Conservation (phyloP, 768 basidiomycete genomes). For the Boletus bicolor region DNA sequence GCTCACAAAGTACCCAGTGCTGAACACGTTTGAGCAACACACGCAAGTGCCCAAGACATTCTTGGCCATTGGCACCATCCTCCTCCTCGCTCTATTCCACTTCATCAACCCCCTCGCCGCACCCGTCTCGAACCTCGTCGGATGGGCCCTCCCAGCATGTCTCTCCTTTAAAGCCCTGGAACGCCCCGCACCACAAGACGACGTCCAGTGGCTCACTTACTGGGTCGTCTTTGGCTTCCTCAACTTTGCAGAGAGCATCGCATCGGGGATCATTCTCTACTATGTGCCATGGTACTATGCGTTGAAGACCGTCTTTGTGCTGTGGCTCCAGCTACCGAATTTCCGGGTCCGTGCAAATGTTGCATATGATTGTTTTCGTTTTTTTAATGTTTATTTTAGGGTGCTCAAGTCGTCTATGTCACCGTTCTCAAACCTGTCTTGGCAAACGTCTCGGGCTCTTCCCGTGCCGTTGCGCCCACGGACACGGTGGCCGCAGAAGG, state of each 20-base stretch:
- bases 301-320: constrained; percentile 85
- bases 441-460: constrained; percentile 51
- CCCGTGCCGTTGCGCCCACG: constrained; percentile 41
- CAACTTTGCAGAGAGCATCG: constrained; percentile 89
- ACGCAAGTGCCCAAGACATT: constrained; percentile 94
- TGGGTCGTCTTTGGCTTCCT: constrained; percentile 95
- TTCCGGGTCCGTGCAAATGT: constrained; percentile 62
- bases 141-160: constrained; percentile 92
- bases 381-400: constrained; percentile 42
- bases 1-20: constrained; percentile 83
- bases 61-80: constrained; percentile 68
- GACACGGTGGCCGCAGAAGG: constrained; percentile 51
- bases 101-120: constrained; percentile 88
- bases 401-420: constrained; percentile 80
- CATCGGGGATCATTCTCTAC: constrained; percentile 80
- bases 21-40: constrained; percentile 81
- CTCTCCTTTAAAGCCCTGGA: constrained; percentile 95
- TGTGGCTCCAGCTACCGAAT: constrained; percentile 88
- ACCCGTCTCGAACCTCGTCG: constrained; percentile 91
- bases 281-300: constrained; percentile 94
- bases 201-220: constrained; percentile 96
- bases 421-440: constrained; percentile 78
- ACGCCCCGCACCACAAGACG: constrained; percentile 74
- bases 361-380: neutral
- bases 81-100: constrained; percentile 70